Conservation (phyloP, 768 basidiomycete species). For the Suillus alpinus region DNA sequence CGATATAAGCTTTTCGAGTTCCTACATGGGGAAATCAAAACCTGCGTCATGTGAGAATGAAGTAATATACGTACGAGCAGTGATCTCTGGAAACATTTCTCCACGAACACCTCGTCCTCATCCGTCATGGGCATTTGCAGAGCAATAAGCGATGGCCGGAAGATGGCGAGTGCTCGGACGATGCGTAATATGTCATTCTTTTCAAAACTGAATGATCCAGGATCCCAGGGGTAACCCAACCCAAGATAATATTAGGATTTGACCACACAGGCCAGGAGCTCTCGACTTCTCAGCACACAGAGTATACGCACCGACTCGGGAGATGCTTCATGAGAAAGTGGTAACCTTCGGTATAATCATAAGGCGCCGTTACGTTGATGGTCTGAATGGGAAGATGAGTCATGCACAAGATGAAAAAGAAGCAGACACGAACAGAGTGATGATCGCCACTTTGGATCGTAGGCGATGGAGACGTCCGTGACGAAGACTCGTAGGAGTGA, state of each 20-base stretch:
- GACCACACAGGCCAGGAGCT: constrained; percentile 42
- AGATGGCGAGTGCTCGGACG: constrained; percentile 91
- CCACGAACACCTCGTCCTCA: constrained; percentile 95
- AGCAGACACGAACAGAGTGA: constrained; percentile 21
- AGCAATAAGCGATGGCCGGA: constrained; percentile 95
- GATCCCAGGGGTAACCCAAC: constrained; percentile 30
- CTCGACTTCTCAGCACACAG: constrained; percentile 30
- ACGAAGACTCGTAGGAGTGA: constrained; percentile 24
- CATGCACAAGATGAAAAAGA: constrained; percentile 15
- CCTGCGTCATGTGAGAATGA: neutral
- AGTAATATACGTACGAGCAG: constrained; percentile 59
- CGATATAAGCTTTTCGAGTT: constrained; percentile 95
- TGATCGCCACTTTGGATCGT: constrained; percentile 36
- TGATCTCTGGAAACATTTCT: constrained; percentile 92
- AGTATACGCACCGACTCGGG: constrained; percentile 66
- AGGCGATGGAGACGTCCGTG: constrained; percentile 43
- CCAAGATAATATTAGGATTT: constrained; percentile 34
- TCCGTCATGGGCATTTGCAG: constrained; percentile 96
- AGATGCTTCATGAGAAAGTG: constrained; percentile 96
- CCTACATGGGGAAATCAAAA: constrained; percentile 43
- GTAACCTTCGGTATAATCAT: constrained; percentile 95
- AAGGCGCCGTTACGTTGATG: constrained; percentile 66
- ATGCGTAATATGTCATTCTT: constrained; percentile 95
- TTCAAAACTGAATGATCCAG: constrained; percentile 65
- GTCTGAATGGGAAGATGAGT: constrained; percentile 54